Conservation (phyloP, 495 filamentous ascomycete genomes). For the Trichoderma reesei region DNA sequence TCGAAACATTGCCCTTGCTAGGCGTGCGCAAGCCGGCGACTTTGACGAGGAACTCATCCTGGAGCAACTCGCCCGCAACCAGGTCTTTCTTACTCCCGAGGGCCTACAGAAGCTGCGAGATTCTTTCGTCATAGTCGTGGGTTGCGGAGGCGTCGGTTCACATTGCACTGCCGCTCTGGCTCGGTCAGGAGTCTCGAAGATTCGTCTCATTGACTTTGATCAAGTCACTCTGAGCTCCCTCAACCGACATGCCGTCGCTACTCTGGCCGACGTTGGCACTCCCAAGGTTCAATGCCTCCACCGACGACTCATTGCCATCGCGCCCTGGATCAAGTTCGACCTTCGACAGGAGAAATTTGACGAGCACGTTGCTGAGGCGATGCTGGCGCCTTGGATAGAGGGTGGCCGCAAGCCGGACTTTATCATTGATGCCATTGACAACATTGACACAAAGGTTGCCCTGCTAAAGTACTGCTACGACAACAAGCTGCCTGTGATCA, state of each 20-base stretch:
- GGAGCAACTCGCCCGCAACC: slow-evolving; percentile 91
- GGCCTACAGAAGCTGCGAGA: slow-evolving; percentile 70
- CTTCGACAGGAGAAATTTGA: slow-evolving; percentile 77
- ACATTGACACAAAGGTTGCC: slow-evolving; percentile 93
- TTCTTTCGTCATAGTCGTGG: slow-evolving; percentile 80
- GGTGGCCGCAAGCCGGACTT: slow-evolving; percentile 63
- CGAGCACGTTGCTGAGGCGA: slow-evolving; percentile 47
- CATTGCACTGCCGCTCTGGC: slow-evolving; percentile 80
- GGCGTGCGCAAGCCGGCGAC: slow-evolving; percentile 73
- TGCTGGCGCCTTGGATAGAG: slow-evolving; percentile 57
- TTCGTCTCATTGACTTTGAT: slow-evolving; percentile 95
- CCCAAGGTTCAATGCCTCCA: slow-evolving; percentile 82
- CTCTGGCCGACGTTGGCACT: slow-evolving; percentile 87
- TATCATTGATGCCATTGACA: slow-evolving; percentile 95
- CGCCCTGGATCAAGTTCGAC: slow-evolving; percentile 88
- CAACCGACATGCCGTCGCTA: slow-evolving; percentile 91
- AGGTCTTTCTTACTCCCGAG: slow-evolving; percentile 76
- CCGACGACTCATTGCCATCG: slow-evolving; percentile 67
- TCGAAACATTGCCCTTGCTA: slow-evolving; percentile 62
- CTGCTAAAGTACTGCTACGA: slow-evolving; percentile 79
- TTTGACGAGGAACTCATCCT: slow-evolving; percentile 92
- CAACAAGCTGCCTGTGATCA: slow-evolving; percentile 68
- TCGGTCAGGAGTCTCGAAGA: slow-evolving; percentile 74
- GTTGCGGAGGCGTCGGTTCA: slow-evolving; percentile 89
- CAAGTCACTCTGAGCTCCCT: slow-evolving; percentile 90